These are phyloP conservation scores for Lichenothelia convexa DNA, from an alignment of 495 filamentous ascomycete genomes.

Conservation along the genomic window DNA sequence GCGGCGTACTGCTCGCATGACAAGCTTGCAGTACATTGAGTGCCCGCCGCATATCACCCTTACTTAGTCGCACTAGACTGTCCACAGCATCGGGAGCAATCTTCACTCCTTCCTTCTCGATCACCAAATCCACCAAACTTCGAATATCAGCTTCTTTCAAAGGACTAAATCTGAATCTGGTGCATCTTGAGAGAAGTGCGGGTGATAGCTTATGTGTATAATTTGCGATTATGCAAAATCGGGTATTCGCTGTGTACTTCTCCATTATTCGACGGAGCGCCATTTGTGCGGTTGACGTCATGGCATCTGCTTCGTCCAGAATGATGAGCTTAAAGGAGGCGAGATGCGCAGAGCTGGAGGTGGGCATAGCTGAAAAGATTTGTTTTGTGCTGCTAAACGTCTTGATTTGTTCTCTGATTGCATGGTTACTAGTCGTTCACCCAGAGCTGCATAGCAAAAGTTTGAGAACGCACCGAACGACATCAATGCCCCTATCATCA, in stretches of 20 bases:
- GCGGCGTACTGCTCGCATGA: conserved; percentile 63
- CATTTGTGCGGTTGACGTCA: conserved; percentile 96
- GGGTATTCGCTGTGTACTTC: conserved; percentile 93
- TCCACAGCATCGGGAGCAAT: conserved; percentile 63
- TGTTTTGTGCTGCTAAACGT: conserved; percentile 80
- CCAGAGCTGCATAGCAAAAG: too few relatives aligned
- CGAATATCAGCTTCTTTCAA: conserved; percentile 76
- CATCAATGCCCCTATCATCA: conserved; percentile 94
- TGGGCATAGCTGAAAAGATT: conserved; percentile 40
- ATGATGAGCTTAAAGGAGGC: conserved; percentile 88
- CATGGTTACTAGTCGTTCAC: too few relatives aligned
- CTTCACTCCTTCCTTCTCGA: conserved; percentile 69
- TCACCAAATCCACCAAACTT: conserved; percentile 68
- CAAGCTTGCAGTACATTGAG: conserved; percentile 94
- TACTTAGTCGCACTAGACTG: conserved; percentile 68
- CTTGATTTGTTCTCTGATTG: conserved; percentile 98
- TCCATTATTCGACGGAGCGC: conserved; percentile 95
- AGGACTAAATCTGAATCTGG: conserved; percentile 86
- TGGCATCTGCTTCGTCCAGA: conserved; percentile 93
- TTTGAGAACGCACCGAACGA: too few relatives aligned
- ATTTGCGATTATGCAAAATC: conserved; percentile 98
- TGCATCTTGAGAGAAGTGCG: conserved; percentile 81
- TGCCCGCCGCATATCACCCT: conserved; percentile 90
- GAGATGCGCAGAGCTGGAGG: conserved; percentile 31
- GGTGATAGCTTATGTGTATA: conserved; percentile 98